Evolutionary conservation across 1,284 basidiomycete genomes (phyloP), one percentile per base, ranked within the genome.

Genomic region (Cutaneotrichosporon cutaneum): DNA sequence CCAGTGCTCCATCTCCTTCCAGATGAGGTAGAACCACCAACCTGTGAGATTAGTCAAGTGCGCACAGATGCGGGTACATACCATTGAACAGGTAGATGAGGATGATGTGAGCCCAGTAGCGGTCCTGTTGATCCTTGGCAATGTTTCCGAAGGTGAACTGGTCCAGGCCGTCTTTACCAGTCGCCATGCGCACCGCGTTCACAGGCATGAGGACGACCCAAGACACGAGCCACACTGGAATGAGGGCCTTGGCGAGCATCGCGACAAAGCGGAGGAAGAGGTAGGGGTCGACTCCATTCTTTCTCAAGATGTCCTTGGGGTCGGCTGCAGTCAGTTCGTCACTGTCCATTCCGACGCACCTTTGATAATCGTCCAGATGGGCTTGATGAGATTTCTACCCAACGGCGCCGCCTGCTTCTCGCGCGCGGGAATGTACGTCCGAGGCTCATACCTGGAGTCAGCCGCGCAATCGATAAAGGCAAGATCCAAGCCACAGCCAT

Each of bases 1-100:
- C 77, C 88, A 91, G 66, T 85, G 81, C 13, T 80, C 63, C 82
- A 89, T 85, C 72, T 90, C 88, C 22, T 80, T 80, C 59, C 85
- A 83, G 54, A 92, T 84, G 74, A 87, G 82, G 73, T 81, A 90
- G n/a, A 90, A 72, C 21, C 89, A 85, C 81, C 86, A 90, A 65
- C 85, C 86, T 87, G 67, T 18, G 10, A 22, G 8, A 33, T 58
- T 24, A 52, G 47, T 21, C 4, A 35, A 9, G 4, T 8, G 9
- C 9, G 6, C 27, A 22, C 24, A 16, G 7, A 21, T 3, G 0
- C 16, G 10, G 8, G 4, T 16, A 67, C 80, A 71, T 64, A 82
- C 81, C 78, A 33, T 81, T 82, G 60, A 82, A 81, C 44, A 80
- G 14, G 58, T 76, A 83, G 55, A 77, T 74, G 45, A 82, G 55